Conservation (phyloP, 257 asterid genomes). For the Capsicum rhomboideum region DNA sequence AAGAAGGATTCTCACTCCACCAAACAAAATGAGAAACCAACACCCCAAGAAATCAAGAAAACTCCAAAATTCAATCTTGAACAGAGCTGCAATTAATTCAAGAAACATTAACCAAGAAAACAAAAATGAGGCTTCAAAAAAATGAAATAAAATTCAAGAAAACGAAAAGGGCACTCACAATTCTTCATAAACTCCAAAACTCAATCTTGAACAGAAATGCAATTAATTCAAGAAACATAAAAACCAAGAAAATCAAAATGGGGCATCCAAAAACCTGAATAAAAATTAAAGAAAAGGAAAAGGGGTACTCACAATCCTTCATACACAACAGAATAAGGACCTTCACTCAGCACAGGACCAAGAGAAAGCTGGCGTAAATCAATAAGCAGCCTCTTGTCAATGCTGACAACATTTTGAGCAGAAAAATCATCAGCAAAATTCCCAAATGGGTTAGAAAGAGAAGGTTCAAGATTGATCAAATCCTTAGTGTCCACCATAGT, state of each 20-base stretch:
- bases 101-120: background rate
- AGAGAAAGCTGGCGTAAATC: slow-evolving; percentile 28
- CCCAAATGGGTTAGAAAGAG: background rate
- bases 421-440: background rate
- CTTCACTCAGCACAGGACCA: slow-evolving; percentile 45
- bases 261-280: background rate
- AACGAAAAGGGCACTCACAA: background rate
- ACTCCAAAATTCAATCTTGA: background rate
- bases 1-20: background rate
- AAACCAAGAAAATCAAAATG: background rate
- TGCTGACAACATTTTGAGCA: slow-evolving; percentile 4
- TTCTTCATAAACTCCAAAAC: no score
- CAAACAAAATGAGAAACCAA: background rate
- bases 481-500: background rate
- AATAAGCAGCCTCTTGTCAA: slow-evolving; percentile 28
- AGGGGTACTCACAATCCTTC: slow-evolving; percentile 42
- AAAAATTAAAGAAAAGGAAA: background rate
- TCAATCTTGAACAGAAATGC: background rate
- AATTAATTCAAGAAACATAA: background rate
- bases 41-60: background rate
- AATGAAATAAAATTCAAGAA: background rate
- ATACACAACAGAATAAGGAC: slow-evolving; percentile 38
- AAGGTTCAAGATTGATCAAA: background rate
- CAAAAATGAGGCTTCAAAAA: background rate
- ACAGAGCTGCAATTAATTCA: background rate